Base-by-base conservation (phyloP, 345 rosid species). In the Aethionema arabicum region DNA sequence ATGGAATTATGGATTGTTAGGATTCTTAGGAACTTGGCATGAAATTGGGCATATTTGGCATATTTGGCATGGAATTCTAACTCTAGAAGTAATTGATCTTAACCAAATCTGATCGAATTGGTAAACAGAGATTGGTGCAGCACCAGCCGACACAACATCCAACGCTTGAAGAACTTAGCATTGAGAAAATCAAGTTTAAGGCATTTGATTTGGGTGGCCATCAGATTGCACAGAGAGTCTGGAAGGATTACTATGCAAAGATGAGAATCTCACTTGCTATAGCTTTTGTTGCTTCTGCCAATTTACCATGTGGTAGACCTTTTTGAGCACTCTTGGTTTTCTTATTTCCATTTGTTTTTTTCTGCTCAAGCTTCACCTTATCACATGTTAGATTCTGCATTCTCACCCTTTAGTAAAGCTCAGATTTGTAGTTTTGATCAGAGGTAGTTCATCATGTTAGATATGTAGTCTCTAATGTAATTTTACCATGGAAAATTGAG, bases 231-330 rank as follows among this genome's bases (percentile, higher is more conserved):
- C 89, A 96, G 8, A 67, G 97, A 48, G 93, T 87, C 33, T 88
- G 97, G 97, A 90, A 90, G 41, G 96, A 88, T 74, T 90, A 90
- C 77, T 90, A 90, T 68, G 86, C 97, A 4, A 87, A 90, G 97
- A 93, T 86, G 48, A 63, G 4, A 35, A 7, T 56, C 51, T 31
- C 55, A 1, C n/a, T 12, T 14, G 4, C 12, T n/a, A 6, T 15
- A 35, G 31, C 43, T 36, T 16, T 37, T 27, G 0, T 12, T 29
- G 11, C 31, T 36, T 12, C 37, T 45, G 15, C 31, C 45, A 38
- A n/a, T 56, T 29, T 27, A 29, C 11, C 35, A 44, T 30, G 5
- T 1, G 3, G 4, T 8, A 5, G 6, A 16, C 21, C 40, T 13
- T 46, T 44, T 59, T 33, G 32, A 33, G 11, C 14, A 33, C 32